Evolutionary conservation across 371 early-diverging fungal genomes (phyloP), one percentile per base, ranked within the genome.

Genomic region (Encephalitozoon hellem): DNA sequence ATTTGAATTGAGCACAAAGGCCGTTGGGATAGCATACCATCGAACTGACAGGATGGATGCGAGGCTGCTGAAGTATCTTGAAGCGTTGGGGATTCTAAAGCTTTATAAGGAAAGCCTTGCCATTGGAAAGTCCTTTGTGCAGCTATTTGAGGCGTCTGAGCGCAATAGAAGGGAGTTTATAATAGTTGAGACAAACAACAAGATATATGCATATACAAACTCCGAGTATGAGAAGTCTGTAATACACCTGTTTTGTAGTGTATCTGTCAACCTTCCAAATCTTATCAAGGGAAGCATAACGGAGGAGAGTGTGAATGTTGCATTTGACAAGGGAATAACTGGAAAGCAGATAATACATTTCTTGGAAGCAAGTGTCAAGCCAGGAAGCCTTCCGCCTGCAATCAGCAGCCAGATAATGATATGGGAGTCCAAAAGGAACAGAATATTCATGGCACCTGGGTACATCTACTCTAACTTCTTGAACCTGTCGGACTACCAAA

Each of bases 141-240:
- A 70, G 21, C n/a, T 69, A 21, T 74, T 78, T 49, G 42, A 53
- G 18, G 52, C 30, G 9, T 30, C 30, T 26, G 52, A 51, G 6
- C 52, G 39, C 15, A 21, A 59, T 5, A 53, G 43, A 23, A 41
- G 64, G 9, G 47, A 51, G 47, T 71, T 72, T 75, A 39, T 80
- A 49, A 53, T 74, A 34, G 34, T 82, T 15, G 95, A 94, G 82
- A 93, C 94, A 9, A 94, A 94, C 81, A 93, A 90, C 77, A 87
- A 92, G 39, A 77, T 96, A 26, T 96, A 95, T 82, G 95, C 95
- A 1, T 96, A 94, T 83, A 94, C 95, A 87, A 90, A 90, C 65
- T 94, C 94, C 25, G 90, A 91, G n/a, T 86, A 96, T 41, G 94
- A 98, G 79, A 94, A 94, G 53, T 91, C 94, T n/a, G 93, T 97